Evolutionary conservation across 2,329 filamentous ascomycete genomes (phyloP).

Genomic region (Fusarium sp.): DNA sequence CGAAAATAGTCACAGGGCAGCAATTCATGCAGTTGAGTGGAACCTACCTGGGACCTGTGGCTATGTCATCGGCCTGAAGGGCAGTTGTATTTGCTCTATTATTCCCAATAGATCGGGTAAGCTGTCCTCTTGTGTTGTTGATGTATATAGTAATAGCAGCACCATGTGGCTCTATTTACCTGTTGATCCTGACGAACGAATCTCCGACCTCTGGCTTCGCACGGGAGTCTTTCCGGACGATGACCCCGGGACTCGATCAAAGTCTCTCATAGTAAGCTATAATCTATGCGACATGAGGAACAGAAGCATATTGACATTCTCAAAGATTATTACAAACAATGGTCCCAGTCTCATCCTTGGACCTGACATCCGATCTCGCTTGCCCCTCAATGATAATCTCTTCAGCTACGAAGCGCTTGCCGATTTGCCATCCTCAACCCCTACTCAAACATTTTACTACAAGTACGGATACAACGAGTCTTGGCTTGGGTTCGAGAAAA

Average conservation of each 20-base stretch:
- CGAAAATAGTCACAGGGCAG: background rate
- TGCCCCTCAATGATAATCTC: background rate
- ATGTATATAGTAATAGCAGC: background rate
- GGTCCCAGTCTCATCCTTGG: background rate
- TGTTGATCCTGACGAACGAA: background rate
- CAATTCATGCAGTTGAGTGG: background rate
- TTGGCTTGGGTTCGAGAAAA: background rate
- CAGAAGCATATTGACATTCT: background rate
- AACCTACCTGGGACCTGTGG: background rate
- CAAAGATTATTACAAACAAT: background rate
- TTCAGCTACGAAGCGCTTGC: background rate
- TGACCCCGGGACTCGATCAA: rapidly evolving
- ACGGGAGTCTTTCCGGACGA: background rate
- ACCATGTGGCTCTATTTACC: background rate
- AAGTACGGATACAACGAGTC: rapidly evolving
- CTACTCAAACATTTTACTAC: background rate
- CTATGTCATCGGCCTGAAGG: background rate
- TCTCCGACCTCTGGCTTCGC: background rate
- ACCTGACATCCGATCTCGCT: background rate
- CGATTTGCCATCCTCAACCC: background rate
- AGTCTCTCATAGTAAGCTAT: background rate
- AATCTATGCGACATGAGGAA: rapidly evolving
- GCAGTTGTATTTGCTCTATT: rapidly evolving
- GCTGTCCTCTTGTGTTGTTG: background rate
- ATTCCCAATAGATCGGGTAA: background rate